Percentiles rank a stretch among this genome's conserved stretches.
These are phyloP conservation scores for Lactifluus pinguis DNA, from an alignment of 768 basidiomycete species.

Conservation along the genomic window DNA sequence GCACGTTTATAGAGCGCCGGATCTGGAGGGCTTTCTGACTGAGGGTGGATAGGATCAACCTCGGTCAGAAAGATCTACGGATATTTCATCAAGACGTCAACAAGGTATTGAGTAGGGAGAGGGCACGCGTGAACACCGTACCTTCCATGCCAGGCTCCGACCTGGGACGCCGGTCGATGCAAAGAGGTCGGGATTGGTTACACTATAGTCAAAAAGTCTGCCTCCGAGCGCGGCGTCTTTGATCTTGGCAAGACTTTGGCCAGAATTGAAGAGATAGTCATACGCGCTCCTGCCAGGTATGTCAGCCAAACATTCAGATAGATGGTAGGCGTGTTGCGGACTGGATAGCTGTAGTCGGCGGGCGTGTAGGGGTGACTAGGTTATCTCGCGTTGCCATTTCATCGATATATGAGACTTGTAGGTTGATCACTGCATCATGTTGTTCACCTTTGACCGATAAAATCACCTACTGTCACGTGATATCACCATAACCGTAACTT, in stretches of 20 bases:
- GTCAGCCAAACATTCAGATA: slow-evolving; percentile 2
- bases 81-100: slow-evolving; percentile 16
- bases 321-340: neutral
- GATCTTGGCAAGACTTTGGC: slow-evolving; percentile 49
- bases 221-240: slow-evolving; percentile 58
- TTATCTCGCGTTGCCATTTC: slow-evolving; percentile 10
- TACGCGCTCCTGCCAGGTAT: slow-evolving; percentile 31
- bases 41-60: slow-evolving; percentile 53
- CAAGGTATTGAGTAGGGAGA: neutral
- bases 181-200: slow-evolving; percentile 32
- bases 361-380: neutral
- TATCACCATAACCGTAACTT: no score
- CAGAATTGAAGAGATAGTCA: slow-evolving; percentile 42
- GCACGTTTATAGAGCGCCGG: slow-evolving; percentile 22
- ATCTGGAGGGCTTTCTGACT: slow-evolving; percentile 29
- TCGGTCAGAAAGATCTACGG: slow-evolving; percentile 59
- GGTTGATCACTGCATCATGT: neutral
- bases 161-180: slow-evolving; percentile 47
- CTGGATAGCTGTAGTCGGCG: slow-evolving; percentile 4
- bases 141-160: slow-evolving; percentile 86
- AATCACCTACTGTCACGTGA: no score
- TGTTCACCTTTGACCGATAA: no score
- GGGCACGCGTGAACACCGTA: slow-evolving; percentile 22
- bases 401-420: slow-evolving; percentile 11
- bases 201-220: slow-evolving; percentile 39